Conservation (phyloP, 129 eudicot species). For the Chrysanthemum seticuspe region DNA sequence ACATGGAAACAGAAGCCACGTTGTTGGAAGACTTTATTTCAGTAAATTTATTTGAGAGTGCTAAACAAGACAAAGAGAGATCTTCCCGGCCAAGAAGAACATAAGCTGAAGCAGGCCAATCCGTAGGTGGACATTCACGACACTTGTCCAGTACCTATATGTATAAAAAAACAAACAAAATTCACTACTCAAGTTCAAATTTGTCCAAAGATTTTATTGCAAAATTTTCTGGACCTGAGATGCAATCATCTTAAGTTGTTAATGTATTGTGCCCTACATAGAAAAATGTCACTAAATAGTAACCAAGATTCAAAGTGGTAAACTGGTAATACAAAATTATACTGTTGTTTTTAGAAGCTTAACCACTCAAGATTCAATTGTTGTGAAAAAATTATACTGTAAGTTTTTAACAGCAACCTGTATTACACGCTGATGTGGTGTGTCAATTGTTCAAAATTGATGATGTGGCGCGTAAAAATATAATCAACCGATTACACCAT, state of each 20-base stretch:
- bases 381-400: no score
- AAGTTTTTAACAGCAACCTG: no score
- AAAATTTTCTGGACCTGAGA: background rate
- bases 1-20: slow-evolving; percentile 67
- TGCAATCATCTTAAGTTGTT: background rate
- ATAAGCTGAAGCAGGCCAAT: slow-evolving; percentile 98
- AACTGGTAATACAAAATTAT: no score
- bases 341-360: no score
- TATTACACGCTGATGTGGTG: no score
- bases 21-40: slow-evolving; percentile 53
- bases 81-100: slow-evolving; percentile 99
- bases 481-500: no score
- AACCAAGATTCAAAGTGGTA: no score
- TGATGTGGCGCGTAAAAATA: no score
- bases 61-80: slow-evolving; percentile 62
- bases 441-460: no score
- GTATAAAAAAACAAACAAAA: slow-evolving; percentile 11
- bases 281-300: no score
- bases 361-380: no score
- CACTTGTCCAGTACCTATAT: slow-evolving; percentile 83
- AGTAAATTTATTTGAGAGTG: slow-evolving; percentile 47
- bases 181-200: background rate
- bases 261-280: no score
- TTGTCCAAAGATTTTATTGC: background rate
- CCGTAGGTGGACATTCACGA: slow-evolving; percentile 91